These are phyloP conservation scores for Fusarium sp. DNA, from an alignment of 2,329 filamentous ascomycete species.

Conservation along the genomic window DNA sequence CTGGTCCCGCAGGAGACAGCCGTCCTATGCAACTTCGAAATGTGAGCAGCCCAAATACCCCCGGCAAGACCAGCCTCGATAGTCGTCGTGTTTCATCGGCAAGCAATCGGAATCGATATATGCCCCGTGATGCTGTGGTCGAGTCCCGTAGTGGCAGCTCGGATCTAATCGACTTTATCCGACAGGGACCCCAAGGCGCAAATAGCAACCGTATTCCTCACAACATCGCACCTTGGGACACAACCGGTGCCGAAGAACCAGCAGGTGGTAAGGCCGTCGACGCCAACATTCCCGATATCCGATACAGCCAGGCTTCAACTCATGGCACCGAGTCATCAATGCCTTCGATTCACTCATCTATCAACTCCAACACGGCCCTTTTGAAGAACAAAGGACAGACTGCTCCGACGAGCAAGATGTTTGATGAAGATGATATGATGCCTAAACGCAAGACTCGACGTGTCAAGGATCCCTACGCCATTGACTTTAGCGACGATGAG, in stretches of 20 bases:
- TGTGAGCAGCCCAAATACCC: constrained; percentile 42
- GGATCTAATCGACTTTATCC: constrained; percentile 95
- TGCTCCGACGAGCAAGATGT: constrained; percentile 46
- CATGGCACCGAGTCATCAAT: constrained; percentile 65
- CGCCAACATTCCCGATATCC: constrained; percentile 63
- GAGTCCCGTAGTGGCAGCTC: constrained; percentile 73
- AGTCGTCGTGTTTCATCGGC: constrained; percentile 50
- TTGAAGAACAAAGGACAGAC: constrained; percentile 53
- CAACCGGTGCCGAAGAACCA: constrained; percentile 86
- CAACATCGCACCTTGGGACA: constrained; percentile 82
- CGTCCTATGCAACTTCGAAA: constrained; percentile 48
- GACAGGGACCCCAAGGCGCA: constrained; percentile 76
- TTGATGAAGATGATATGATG: constrained; percentile 63
- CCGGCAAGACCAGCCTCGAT: constrained; percentile 50
- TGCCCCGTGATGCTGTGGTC: constrained; percentile 75
- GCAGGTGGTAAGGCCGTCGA: constrained; percentile 57
- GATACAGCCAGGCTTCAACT: constrained; percentile 65
- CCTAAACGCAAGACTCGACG: constrained; percentile 79
- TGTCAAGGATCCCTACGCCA: constrained; percentile 90
- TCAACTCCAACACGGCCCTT: constrained; percentile 79
- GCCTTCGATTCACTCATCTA: constrained; percentile 67
- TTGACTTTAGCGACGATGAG: constrained; percentile 76
- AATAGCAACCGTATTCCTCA: constrained; percentile 75
- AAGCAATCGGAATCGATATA: constrained; percentile 62
- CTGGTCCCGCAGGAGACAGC: constrained; percentile 69